phyloP scores from a whole-genome alignment of 495 filamentous ascomycete genomes.

The Penicillium robsamsonii region DNA sequence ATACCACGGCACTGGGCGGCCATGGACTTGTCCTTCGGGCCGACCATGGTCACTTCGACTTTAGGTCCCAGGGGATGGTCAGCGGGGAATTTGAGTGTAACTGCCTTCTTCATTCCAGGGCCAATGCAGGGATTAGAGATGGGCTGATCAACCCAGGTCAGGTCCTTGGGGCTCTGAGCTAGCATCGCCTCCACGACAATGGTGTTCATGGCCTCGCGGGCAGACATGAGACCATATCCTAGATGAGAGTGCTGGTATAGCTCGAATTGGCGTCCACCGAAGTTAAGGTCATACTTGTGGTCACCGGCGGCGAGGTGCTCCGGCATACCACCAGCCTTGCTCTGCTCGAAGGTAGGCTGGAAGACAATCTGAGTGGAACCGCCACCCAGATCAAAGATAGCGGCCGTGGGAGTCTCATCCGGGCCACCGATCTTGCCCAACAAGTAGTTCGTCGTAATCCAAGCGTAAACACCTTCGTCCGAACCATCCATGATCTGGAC shows the following conservation, averaged over 20 bases:
- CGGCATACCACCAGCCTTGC: constrained; percentile 77
- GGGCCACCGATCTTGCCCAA: constrained; percentile 95
- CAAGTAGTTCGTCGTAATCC: constrained; percentile 98
- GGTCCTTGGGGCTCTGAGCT: constrained; percentile 45
- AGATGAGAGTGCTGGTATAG: constrained; percentile 99
- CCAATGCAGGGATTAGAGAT: constrained; percentile 88
- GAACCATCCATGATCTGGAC: constrained; percentile 95
- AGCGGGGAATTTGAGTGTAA: constrained; percentile 64
- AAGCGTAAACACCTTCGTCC: constrained; percentile 97
- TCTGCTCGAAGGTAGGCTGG: constrained; percentile 85
- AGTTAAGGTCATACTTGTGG: constrained; percentile 91
- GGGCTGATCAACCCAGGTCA: constrained; percentile 58
- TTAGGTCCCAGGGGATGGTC: constrained; percentile 58
- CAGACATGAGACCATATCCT: constrained; percentile 94
- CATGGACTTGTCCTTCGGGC: constrained; percentile 65
- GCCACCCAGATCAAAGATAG: constrained; percentile 93
- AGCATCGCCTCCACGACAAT: constrained; percentile 62
- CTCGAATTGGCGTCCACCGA: constrained; percentile 84
- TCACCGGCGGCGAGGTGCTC: constrained; percentile 82
- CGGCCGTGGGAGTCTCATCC: constrained; percentile 85
- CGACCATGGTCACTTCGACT: constrained; percentile 79
- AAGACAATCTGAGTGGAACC: constrained; percentile 98
- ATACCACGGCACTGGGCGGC: constrained; percentile 85
- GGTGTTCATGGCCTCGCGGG: constrained; percentile 79
- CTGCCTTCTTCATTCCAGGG: constrained; percentile 66